Base-by-base conservation (phyloP, 306 rosid genomes). In the Trifolium repens region DNA sequence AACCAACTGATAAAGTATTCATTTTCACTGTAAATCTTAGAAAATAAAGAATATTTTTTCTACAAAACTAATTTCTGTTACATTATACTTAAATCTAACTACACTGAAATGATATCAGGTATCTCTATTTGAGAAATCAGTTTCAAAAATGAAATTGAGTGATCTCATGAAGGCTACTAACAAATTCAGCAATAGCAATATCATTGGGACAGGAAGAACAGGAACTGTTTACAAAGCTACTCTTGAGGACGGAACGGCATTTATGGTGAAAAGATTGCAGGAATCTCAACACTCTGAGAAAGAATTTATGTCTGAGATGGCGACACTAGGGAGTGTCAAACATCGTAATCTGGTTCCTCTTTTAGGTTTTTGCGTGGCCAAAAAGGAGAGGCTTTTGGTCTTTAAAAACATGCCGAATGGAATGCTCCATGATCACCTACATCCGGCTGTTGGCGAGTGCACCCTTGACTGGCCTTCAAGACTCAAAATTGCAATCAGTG, bases 81-180 rank as follows among this genome's bases (percentile, higher is more conserved):
- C 32, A 46, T 44, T 44, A 44, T 46, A 13, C 27, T 5, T n/a
- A 16, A 5, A 10, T 42, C 82, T 76, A 73, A 78, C 60, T 49
- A 52, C 40, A 64, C 73, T 84, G 47, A 70, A 49, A 39, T 79
- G 70, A 26, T 65, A 78, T 63, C 93, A 94, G 98, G 97, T 91
- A 72, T 94, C 96, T 42, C 72, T 89, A 91, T 90, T 94, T 78
- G 96, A 87, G 86, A 90, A 90, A 83, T 87, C 96, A 17, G 53
- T 94, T 65, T 68, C 91, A 15, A 94, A 94, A 83, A 90, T 90
- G 97, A 94, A 84, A 75, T 78, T 94, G 88, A 83, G 88, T 61
- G 98, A 94, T 87, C 97, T 94, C 77, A 86, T 94, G 96, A 90
- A 88, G 89, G 97, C 98, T 67, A 94, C 97, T 24, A 85, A 86